Evolutionary conservation across 495 filamentous ascomycete genomes (phyloP), one percentile per base, ranked within the genome.

Genomic region (Aspergillus saccharolyticus): DNA sequence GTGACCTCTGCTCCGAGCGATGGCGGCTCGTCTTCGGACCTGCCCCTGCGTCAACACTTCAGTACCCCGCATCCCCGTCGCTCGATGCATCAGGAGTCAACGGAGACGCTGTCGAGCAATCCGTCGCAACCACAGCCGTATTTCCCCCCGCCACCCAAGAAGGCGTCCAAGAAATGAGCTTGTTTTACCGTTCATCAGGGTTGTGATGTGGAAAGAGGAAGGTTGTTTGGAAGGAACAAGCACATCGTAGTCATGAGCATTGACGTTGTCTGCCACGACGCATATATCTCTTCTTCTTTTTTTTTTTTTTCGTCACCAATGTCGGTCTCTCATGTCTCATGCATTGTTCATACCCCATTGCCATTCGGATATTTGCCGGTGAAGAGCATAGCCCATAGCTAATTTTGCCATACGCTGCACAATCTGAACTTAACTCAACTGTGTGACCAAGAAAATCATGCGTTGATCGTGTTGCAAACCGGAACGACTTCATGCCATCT

Each of bases 81-180:
- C 15, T 60, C 66, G 9, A 60, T 62, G 24, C 63, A 65, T 30
- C 62, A 63, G 49, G 63, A 66, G 20, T 59, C 67, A 17, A 42
- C 64, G 44, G 70, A 72, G 42, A 52, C 57, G 8, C 55, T 54
- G 51, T 53, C 59, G 49, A 44, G 30, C 18, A 50, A 54, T 28
- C 66, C 63, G 24, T 21, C 61, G 10, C 63, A 61, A 21, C 62
- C 68, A 4, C 68, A 68, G 21, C 70, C 73, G 33, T 77, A 74
- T 44, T 78, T 78, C 61, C 74, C 74, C 6, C 74, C 74, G 16
- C 74, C 76, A 15, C 73, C 74, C 12, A 77, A 77, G 60, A 74
- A 72, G 59, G 67, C 70, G 22, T 42, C 56, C 6, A 77, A 70
- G 54, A 65, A 58, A 18, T 71, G 44, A 63, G 25, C 6, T 30